Evolutionary conservation across 768 basidiomycete species (phyloP).

Genomic region (Kwoniella sp.): DNA sequence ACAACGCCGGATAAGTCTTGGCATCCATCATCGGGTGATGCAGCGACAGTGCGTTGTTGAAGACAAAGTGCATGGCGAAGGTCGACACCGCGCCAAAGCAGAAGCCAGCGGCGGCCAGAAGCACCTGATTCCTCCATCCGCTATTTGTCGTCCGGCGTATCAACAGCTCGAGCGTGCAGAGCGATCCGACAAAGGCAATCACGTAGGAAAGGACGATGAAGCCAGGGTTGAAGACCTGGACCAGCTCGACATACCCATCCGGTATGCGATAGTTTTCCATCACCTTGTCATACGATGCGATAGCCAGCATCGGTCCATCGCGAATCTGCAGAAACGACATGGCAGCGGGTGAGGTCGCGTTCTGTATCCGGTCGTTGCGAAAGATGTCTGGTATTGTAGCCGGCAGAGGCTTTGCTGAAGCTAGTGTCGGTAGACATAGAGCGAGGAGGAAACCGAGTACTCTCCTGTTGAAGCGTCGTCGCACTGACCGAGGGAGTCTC

Average conservation of each 20-base stretch:
- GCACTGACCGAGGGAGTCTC: neutral
- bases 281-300: conserved; percentile 1
- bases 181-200: conserved; percentile 48
- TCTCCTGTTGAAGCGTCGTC: neutral
- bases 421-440: conserved; percentile 29
- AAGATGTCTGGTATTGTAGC: too few species aligned
- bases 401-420: conserved; percentile 19
- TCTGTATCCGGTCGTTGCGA: neutral
- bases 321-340: too few species aligned
- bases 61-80: conserved; percentile 52
- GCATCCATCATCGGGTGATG: conserved; percentile 31
- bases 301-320: neutral
- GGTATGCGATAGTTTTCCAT: conserved; percentile 19
- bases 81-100: conserved; percentile 50
- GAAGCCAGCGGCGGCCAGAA: conserved; percentile 45
- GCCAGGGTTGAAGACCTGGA: conserved; percentile 41
- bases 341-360: neutral
- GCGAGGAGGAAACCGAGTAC: conserved; percentile 16
- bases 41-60: conserved; percentile 48
- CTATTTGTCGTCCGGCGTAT: conserved; percentile 49
- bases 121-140: conserved; percentile 42
- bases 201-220: conserved; percentile 47
- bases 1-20: conserved; percentile 20
- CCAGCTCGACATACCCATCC: conserved; percentile 32
- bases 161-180: conserved; percentile 50